phyloP scores from a whole-genome alignment of 208 protist genomes.

The Crithidia mellificae region DNA sequence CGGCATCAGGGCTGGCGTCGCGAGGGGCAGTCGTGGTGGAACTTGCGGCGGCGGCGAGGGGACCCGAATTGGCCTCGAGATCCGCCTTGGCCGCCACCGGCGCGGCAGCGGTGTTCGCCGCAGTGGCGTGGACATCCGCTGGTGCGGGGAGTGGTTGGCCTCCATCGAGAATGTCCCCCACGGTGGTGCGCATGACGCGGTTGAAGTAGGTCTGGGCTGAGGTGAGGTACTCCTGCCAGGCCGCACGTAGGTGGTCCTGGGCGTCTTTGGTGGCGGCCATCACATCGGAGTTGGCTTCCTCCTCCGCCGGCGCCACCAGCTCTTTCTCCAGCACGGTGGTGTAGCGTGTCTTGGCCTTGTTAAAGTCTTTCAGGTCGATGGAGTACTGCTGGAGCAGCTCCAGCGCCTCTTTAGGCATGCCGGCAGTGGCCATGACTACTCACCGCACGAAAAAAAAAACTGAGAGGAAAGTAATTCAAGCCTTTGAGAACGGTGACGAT shows the following conservation, averaged over 20 bases:
- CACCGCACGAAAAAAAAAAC: too few species aligned
- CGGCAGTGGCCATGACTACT: constrained; percentile 54
- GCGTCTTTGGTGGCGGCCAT: constrained; percentile 32
- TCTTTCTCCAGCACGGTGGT: constrained; percentile 42
- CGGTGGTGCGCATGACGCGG: constrained; percentile 21
- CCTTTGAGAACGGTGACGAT: too few species aligned
- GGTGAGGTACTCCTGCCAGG: constrained; percentile 58
- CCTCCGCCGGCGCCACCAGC: constrained; percentile 30
- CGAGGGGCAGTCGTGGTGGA: too few species aligned
- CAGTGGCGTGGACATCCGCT: neutral
- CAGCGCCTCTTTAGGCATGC: constrained; percentile 49
- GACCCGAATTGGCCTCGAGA: constrained; percentile 6
- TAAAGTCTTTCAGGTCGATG: constrained; percentile 82
- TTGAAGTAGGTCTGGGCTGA: constrained; percentile 56
- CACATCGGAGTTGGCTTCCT: constrained; percentile 39
- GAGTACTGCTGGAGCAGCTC: constrained; percentile 65
- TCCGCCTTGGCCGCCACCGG: constrained; percentile 12
- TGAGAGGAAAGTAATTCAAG: too few species aligned
- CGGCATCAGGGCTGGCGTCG: neutral
- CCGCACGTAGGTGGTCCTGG: constrained; percentile 39
- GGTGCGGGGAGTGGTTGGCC: constrained; percentile 4
- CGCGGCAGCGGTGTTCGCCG: neutral
- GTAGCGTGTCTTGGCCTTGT: constrained; percentile 65
- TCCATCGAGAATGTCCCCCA: constrained; percentile 31
- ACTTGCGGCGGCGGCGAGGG: constrained; percentile 5